Base-by-base conservation (phyloP, 768 basidiomycete species). In the Boletus rubroflammeus region DNA sequence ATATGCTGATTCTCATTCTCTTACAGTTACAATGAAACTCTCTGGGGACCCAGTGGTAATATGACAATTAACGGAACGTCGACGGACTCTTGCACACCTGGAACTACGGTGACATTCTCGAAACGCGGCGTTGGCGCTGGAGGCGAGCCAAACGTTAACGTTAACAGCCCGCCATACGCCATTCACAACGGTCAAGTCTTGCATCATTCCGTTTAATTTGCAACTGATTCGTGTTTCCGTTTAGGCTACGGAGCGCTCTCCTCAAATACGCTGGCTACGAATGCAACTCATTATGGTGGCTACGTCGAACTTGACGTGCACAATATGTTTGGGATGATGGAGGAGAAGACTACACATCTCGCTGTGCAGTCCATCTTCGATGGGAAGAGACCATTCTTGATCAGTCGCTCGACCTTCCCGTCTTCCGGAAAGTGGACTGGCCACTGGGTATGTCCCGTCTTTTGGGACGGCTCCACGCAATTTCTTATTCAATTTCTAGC, bases 281-380 rank as follows among this genome's bases (percentile, higher is more conserved):
- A 90, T 57, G 86, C 86, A 0, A 85, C 86, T 1, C 85, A 90
- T 66, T 73, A 73, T 7, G 76, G 76, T 43, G 88, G 88, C 1
- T 75, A 77, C 52, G 76, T 73, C 11, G 86, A 89, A 59, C 72
- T 86, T 31, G 85, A 89, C 57, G 76, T 79, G 15, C 88, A 89
- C 67, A 89, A 85, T 65, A 57, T 88, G 52, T 89, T 80, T 76
- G 86, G 87, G 17, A 65, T 82, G 62, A 84, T 88, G 83, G 84
- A 87, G 64, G 85, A 83, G 58, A 79, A 79, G 57, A 73, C 86
- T 1, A 86, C 87, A 5, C 76, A 86, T 69, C 67, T 79, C 23
- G 85, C 85, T 5, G 53, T 89, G 40, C 72, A 76, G 60, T 64
- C 77, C 6, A 68, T 88, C 48, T 69, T 77, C 3, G 77, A 82